Evolutionary conservation across 163 green algal species (phyloP), one percentile per base, ranked within the genome.

Genomic region (Chloromonas sp.): DNA sequence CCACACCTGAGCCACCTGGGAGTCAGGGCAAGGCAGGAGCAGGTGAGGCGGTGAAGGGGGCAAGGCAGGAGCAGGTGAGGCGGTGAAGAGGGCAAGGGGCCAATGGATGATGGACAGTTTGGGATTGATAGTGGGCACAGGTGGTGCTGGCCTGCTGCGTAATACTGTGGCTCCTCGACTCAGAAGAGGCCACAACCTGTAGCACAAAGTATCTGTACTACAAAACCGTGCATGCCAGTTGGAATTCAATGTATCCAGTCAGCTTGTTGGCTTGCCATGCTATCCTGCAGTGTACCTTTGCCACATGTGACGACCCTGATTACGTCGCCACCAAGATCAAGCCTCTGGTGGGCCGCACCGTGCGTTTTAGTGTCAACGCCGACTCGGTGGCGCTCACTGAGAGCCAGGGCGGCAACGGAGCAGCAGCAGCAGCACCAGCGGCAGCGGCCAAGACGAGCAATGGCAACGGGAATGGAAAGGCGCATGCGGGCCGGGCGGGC

Each of bases 1-100:
- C 96, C 96, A 3, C 96, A 98, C 89, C 91, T 98, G 2, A 94
- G 86, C 82, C 96, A 98, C 84, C 91, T 98, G 66, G 96, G 94
- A 58, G 94, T 98, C 85, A 89, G 95, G 11, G 93, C 95, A 0
- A 86, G 96, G 13, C 96, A 98, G 91, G 96, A 99, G 90, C 85
- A 91, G 86, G 88, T 91, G 84, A 84, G 87, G 1, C 15, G 2
- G 11, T 79, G 62, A 14, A 77, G 61, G 80, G 95, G 11, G 93
- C 95, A 0, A 86, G 96, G 13, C 96, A 98, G 91, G 96, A 99
- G 90, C 85, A 91, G 86, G 88, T 91, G 84, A 84, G 87, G 1
- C 15, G 2, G 11, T 79, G 62, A 14, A 77, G 61, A 60, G 95
- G 11, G 93, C 95, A 0, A 86, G 96, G 13, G 96, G 98, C 91